phyloP scores from a whole-genome alignment of 192 early-diverging fungal genomes.

The Mortierella alpina region DNA sequence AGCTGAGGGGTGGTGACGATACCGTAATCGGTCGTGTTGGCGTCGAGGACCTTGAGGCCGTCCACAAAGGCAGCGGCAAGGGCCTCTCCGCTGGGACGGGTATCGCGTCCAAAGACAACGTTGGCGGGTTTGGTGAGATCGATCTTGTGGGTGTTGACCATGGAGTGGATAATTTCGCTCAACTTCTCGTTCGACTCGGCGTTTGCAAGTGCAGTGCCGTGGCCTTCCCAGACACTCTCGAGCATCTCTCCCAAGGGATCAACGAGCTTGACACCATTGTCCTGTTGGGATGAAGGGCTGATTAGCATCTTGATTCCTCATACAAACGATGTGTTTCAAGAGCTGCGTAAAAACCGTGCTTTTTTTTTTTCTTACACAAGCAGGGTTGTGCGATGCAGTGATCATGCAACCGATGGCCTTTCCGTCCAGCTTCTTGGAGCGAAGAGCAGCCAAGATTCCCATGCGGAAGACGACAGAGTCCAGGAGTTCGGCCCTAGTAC shows the following conservation, averaged over 20 bases:
- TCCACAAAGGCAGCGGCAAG: conserved; percentile 85
- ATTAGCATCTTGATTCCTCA: not conserved
- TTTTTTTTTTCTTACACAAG: conserved; percentile 62
- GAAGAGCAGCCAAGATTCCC: conserved; percentile 90
- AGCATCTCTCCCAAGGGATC: conserved; percentile 99
- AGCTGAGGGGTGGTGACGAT: conserved; percentile 96
- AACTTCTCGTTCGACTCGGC: conserved; percentile 75
- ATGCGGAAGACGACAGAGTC: conserved; percentile 94
- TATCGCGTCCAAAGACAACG: conserved; percentile 93
- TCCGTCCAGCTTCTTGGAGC: conserved; percentile 89
- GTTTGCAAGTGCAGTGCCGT: conserved; percentile 92
- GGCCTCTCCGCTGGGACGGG: conserved; percentile 87
- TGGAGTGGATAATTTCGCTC: conserved; percentile 66
- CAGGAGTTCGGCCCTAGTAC: conserved; percentile 80
- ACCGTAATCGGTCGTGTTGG: conserved; percentile 81
- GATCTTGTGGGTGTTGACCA: conserved; percentile 76
- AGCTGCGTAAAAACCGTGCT: not conserved
- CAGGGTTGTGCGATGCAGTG: conserved; percentile 98
- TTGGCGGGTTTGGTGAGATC: conserved; percentile 72
- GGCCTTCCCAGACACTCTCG: conserved; percentile 92
- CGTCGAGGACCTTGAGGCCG: conserved; percentile 81
- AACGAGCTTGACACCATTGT: conserved; percentile 99
- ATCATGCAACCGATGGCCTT: conserved; percentile 96
- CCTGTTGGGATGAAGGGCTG: conserved; percentile 54
- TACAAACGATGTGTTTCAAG: not conserved